Base-by-base conservation (phyloP, 495 filamentous ascomycete species). In the Neurospora tetraspora region DNA sequence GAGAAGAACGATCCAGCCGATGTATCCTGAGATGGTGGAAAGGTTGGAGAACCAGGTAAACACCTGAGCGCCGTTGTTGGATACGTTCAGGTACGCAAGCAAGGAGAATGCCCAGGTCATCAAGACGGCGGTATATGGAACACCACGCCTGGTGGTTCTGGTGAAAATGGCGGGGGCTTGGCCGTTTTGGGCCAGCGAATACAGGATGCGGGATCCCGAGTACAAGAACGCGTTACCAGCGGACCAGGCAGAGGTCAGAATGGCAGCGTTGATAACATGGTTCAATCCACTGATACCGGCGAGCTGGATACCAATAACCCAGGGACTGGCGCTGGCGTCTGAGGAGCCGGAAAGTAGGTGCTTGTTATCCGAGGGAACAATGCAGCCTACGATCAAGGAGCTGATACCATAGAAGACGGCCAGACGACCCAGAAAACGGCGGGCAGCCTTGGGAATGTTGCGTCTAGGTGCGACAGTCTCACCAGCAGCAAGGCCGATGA, bases 161-260 rank as follows among this genome's bases (percentile, higher is more conserved):
- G 74, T 73, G 73, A 94, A 86, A 72, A 90, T 74, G 1, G 76
- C 77, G 0, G 92, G 92, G 0, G 92, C 92, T 40, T 90, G 88
- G 8, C 90, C 86, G 70, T 89, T 83, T 14, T 80, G 69, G 1
- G 91, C 90, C 74, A 93, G 86, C 23, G 89, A 89, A 76, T 92
- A 91, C 8, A 95, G 85, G 71, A 90, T 90, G n/a, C 93, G 88
- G 0, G 89, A 91, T n/a, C 90, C 92, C 39, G 90, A 93, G 82
- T 93, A 95, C 71, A 94, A 84, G 84, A 92, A 93, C 3, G 91
- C 90, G 77, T 96, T 96, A 69, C 88, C 92, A 38, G 84, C 84
- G 8, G 83, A 85, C 83, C 83, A 86, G 9, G 84, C 83, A 20
- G 83, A 85, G 0, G 84, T 90, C 61, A 86, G 74, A 38, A 86